Percentiles rank a stretch among this genome's conserved stretches.
These are phyloP conservation scores for Didymella arachidicola DNA, from an alignment of 2,329 filamentous ascomycete species.

Conservation along the genomic window DNA sequence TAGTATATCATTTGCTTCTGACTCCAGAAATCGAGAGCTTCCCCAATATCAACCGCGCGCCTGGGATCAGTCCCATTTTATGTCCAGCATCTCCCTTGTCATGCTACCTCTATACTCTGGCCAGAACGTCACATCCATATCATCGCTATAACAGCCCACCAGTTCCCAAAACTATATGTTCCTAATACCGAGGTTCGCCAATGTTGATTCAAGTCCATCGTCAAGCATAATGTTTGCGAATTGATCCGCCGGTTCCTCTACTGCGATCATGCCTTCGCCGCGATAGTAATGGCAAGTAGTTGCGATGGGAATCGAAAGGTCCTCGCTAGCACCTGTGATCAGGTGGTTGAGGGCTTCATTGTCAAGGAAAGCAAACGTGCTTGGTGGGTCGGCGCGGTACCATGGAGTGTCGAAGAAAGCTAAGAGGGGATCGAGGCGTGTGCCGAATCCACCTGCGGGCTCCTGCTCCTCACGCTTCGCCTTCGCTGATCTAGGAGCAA, in stretches of 20 bases:
- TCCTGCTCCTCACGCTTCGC: neutral
- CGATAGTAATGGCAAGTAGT: neutral
- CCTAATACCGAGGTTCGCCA: conserved; percentile 1
- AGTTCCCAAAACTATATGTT: conserved; percentile 10
- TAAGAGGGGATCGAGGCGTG: conserved; percentile 1
- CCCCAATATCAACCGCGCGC: no score
- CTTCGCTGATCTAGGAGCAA: neutral
- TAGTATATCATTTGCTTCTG: neutral
- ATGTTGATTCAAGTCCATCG: neutral
- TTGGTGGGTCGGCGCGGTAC: conserved; percentile 1
- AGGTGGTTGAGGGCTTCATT: conserved; percentile 2
- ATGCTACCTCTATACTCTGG: conserved; percentile 5
- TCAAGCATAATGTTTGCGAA: neutral
- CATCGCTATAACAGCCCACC: neutral
- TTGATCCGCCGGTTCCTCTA: neutral
- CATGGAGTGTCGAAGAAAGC: conserved; percentile 1
- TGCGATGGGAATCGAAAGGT: neutral
- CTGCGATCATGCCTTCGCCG: neutral
- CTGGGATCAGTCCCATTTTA: neutral
- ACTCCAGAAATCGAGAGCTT: neutral
- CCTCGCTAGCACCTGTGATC: neutral
- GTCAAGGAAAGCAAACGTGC: conserved; percentile 2
- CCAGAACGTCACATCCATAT: neutral
- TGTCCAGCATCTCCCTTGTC: conserved; percentile 5
- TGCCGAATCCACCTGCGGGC: neutral